Percentiles rank a stretch among this genome's conserved stretches.
These are phyloP conservation scores for Penicillium brasilianum DNA, from an alignment of 2,329 filamentous ascomycete species.

Conservation along the genomic window DNA sequence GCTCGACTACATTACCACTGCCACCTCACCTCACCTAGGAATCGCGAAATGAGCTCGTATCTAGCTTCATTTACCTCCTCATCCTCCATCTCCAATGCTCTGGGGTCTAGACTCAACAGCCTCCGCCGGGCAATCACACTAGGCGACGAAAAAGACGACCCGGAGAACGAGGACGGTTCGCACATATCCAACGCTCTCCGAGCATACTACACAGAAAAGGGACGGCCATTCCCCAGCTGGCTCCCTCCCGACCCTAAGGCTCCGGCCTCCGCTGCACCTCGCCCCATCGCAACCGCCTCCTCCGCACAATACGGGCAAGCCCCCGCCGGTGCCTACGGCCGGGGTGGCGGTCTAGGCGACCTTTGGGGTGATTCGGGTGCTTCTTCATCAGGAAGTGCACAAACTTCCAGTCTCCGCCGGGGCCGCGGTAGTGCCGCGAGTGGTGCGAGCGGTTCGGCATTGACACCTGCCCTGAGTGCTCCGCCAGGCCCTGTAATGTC, in stretches of 20 bases:
- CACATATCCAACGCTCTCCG: constrained; percentile 93
- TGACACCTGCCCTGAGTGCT: constrained; percentile 30
- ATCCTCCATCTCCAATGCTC: constrained; percentile 53
- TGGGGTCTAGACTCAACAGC: constrained; percentile 63
- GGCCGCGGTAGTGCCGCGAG: constrained; percentile 37
- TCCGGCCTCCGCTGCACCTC: constrained; percentile 57
- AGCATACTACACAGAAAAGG: constrained; percentile 90
- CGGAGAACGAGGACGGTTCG: constrained; percentile 76
- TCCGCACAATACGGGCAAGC: constrained; percentile 41
- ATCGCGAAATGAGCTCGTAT: constrained; percentile 72
- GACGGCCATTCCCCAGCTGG: constrained; percentile 80
- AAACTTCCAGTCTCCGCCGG: constrained; percentile 47
- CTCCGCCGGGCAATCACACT: constrained; percentile 56
- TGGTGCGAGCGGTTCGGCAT: constrained; percentile 26
- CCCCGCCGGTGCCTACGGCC: constrained; percentile 36
- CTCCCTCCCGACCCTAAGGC: constrained; percentile 87
- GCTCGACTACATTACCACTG: constrained; percentile 1
- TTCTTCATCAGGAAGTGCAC: constrained; percentile 35
- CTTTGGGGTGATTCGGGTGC: constrained; percentile 59
- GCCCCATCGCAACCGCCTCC: constrained; percentile 57
- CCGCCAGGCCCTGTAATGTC: constrained; percentile 28
- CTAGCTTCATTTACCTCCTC: constrained; percentile 68
- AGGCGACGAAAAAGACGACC: constrained; percentile 53
- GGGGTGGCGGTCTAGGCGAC: constrained; percentile 58
- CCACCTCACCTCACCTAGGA: constrained; percentile 26